These are phyloP conservation scores for Glomus cerebriforme DNA, from an alignment of 192 early-diverging fungal genomes.

Conservation along the genomic window DNA sequence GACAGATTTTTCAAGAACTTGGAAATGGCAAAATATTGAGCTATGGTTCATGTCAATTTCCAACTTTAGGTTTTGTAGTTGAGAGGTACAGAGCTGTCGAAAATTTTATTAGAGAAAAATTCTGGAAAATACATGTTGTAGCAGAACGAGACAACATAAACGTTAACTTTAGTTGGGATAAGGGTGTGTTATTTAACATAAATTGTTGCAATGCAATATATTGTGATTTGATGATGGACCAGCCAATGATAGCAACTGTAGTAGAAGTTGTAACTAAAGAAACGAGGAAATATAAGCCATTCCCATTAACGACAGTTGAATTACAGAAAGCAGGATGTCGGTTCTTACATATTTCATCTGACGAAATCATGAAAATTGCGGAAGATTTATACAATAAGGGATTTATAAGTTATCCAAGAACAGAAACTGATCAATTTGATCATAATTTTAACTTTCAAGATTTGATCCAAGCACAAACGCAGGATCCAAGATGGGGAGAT, in stretches of 20 bases:
- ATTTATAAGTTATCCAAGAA: slow-evolving; percentile 93
- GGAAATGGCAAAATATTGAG: slow-evolving; percentile 67
- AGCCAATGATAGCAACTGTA: slow-evolving; percentile 57
- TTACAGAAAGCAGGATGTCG: slow-evolving; percentile 82
- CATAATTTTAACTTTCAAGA: slow-evolving; percentile 66
- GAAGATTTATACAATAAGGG: slow-evolving; percentile 87
- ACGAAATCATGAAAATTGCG: slow-evolving; percentile 82
- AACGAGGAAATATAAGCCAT: slow-evolving; percentile 85
- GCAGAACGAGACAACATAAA: slow-evolving; percentile 51
- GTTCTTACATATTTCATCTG: slow-evolving; percentile 72
- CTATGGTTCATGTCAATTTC: slow-evolving; percentile 96
- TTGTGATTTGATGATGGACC: slow-evolving; percentile 36
- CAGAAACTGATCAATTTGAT: slow-evolving; percentile 93
- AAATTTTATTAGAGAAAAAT: slow-evolving; percentile 83
- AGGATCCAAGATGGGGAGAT: slow-evolving; percentile 46
- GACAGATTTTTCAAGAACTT: slow-evolving; percentile 53
- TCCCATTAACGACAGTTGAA: slow-evolving; percentile 94
- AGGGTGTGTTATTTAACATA: slow-evolving; percentile 75
- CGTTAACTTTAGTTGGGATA: slow-evolving; percentile 75
- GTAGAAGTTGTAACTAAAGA: slow-evolving; percentile 60
- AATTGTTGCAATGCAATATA: slow-evolving; percentile 47
- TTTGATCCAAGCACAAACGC: slow-evolving; percentile 59
- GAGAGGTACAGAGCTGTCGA: slow-evolving; percentile 76
- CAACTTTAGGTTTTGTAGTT: slow-evolving; percentile 94
- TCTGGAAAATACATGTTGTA: slow-evolving; percentile 83